phyloP scores from a whole-genome alignment of 116 monocot species.

The Papilionanthe hybrid region DNA sequence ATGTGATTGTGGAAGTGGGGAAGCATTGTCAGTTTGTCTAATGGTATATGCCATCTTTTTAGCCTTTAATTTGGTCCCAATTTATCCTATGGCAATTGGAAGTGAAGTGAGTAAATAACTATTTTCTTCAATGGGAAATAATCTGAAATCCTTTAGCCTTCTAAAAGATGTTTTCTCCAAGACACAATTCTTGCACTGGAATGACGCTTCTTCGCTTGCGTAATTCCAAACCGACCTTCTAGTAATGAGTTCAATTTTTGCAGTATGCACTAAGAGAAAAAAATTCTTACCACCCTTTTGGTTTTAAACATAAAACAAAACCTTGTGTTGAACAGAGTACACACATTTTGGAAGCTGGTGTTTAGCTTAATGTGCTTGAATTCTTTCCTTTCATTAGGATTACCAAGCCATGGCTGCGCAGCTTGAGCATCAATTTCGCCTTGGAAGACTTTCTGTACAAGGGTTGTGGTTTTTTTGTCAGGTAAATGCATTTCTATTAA shows the following conservation, averaged over 20 bases:
- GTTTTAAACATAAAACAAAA: not conserved
- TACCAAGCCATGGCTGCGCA: conserved; percentile 98
- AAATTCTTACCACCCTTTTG: not conserved
- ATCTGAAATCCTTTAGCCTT: not conserved
- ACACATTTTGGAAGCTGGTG: not conserved
- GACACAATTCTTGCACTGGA: not conserved
- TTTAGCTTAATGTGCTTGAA: not conserved
- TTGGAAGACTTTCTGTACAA: conserved; percentile 90
- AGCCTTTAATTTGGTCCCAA: not conserved
- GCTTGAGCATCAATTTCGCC: conserved; percentile 91
- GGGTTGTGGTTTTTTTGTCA: conserved; percentile 98
- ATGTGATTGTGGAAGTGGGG: not conserved
- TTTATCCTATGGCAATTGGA: not conserved
- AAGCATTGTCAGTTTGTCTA: not conserved
- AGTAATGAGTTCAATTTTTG: not conserved
- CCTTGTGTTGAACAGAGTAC: not conserved
- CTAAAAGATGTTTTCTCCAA: not conserved
- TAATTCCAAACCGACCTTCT: not conserved
- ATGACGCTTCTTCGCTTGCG: not conserved
- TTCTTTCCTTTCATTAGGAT: conserved; percentile 44
- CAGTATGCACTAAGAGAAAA: not conserved
- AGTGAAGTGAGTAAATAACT: not conserved
- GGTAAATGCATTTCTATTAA: conserved; percentile 29
- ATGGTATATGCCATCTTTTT: conserved; percentile 1
- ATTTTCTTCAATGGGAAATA: not conserved